Evolutionary conservation across 495 filamentous ascomycete species (phyloP).

Genomic region (Aspergillus diversus): DNA sequence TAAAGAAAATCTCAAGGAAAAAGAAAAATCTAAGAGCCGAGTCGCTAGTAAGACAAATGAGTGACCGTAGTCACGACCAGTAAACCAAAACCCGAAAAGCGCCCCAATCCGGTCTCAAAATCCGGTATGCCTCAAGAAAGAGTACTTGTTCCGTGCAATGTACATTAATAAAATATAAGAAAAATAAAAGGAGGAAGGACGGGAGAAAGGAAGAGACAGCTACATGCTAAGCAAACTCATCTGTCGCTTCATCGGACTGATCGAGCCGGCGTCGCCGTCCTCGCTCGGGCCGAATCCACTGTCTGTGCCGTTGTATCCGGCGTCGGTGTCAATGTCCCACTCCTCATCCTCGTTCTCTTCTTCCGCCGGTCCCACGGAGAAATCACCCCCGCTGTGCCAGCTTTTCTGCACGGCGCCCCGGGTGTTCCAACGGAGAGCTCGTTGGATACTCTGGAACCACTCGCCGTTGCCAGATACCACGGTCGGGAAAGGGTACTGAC

Average conservation of each 20-base stretch:
- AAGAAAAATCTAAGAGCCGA: neutral
- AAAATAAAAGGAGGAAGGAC: conserved; percentile 5
- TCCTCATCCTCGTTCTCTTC: conserved; percentile 49
- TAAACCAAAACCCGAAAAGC: neutral
- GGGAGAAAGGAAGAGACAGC: conserved; percentile 8
- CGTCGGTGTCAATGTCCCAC: conserved; percentile 84
- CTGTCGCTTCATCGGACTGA: conserved; percentile 66
- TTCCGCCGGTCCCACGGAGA: conserved; percentile 34
- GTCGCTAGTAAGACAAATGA: conserved; percentile 7
- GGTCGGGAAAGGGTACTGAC: conserved; percentile 93
- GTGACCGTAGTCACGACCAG: neutral
- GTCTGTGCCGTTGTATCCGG: conserved; percentile 55
- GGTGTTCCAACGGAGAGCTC: conserved; percentile 91
- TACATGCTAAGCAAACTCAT: conserved; percentile 64
- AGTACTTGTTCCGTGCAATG: neutral
- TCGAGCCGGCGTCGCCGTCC: conserved; percentile 63
- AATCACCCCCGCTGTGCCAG: conserved; percentile 57
- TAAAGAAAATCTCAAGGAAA: neutral
- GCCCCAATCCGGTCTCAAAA: neutral
- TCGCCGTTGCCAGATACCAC: conserved; percentile 77
- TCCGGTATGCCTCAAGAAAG: neutral
- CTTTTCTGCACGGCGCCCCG: conserved; percentile 84
- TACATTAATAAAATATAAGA: neutral
- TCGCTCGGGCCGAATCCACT: conserved; percentile 58
- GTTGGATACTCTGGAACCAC: conserved; percentile 92